Base-by-base conservation (phyloP, 306 rosid species). In the Clitoria ternatea region DNA sequence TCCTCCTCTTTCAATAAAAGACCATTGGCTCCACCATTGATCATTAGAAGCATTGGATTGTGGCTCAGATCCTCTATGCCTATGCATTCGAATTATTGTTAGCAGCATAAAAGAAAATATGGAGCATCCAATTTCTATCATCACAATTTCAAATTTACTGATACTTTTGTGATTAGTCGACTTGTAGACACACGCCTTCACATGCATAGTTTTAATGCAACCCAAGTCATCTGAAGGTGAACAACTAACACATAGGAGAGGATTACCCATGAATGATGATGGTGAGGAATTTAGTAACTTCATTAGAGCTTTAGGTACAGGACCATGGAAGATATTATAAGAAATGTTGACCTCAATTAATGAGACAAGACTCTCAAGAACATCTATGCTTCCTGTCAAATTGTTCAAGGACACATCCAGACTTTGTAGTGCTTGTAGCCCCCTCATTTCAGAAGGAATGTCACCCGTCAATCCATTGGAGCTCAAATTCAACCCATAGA, bases 331-430 rank as follows among this genome's bases (percentile, higher is more conserved):
- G 53, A 61, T 62, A 65, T 90, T 87, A 77, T 54, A 70, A 13
- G 96, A 85, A 62, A 85, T 52, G 59, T 90, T 74, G 54, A 87
- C 30, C 50, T 56, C 76, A 53, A 52, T 5, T 7, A 87, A 17
- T 24, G 91, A 83, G 44, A 2, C 3, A 13, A 85, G 79, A 14
- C 22, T 50, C 2, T 61, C 80, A 9, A 89, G 78, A 37, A 45
- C 73, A 0, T 39, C 36, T 20, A 87, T 60, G 62, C 23, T 66
- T 78, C 91, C 91, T 6, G 84, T 80, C 77, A 87, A 68, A 60
- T 85, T 84, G 82, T 87, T 90, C 27, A 64, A 62, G 18, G 93
- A 87, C 20, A 90, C 7, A 74, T 87, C 92, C 53, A 90, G 14
- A 2, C 5, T 27, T 64, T 29, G 80, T 5, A 87, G 77, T 47